Percentiles rank a stretch among this genome's conserved stretches.
Evolutionary conservation across 495 filamentous ascomycete genomes (phyloP).

Genomic region (Neurospora intermedia): DNA sequence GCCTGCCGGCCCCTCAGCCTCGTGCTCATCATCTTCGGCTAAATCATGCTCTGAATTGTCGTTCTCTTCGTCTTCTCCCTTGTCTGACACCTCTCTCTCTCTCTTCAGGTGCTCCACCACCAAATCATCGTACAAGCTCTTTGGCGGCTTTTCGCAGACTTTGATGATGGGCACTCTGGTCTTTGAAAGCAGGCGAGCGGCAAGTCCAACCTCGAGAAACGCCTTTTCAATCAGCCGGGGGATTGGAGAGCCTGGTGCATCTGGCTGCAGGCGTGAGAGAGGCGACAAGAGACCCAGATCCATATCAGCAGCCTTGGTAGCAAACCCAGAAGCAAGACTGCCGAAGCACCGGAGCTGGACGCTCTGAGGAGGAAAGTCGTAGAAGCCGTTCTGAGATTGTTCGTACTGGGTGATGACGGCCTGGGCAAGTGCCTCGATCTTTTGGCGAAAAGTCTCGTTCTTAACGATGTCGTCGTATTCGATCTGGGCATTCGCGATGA

Average conservation of each 20-base stretch:
- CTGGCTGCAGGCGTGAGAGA: constrained; percentile 35
- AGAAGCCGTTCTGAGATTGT: constrained; percentile 17
- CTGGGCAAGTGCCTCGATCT: constrained; percentile 46
- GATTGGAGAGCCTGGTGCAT: constrained; percentile 42
- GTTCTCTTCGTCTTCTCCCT: constrained; percentile 33
- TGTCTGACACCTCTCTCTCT: constrained; percentile 37
- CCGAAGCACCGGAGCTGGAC: constrained; percentile 60
- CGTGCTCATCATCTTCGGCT: constrained; percentile 2
- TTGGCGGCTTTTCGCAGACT: constrained; percentile 56
- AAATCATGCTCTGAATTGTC: constrained; percentile 18
- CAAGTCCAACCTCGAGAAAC: constrained; percentile 57
- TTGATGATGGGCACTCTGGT: constrained; percentile 79
- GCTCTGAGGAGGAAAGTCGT: constrained; percentile 32
- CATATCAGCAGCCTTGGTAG: constrained; percentile 63
- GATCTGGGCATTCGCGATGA: constrained; percentile 38
- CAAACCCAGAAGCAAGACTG: constrained; percentile 63
- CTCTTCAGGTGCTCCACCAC: constrained; percentile 49
- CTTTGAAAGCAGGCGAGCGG: constrained; percentile 55
- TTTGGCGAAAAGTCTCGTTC: constrained; percentile 51
- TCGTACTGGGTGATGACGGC: constrained; percentile 43
- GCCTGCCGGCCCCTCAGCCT: neutral
- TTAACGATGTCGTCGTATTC: constrained; percentile 40
- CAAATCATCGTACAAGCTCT: constrained; percentile 39
- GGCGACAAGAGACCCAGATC: constrained; percentile 58
- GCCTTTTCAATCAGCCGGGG: constrained; percentile 56